These are phyloP conservation scores for Microbotryum saponariae DNA, from an alignment of 1,284 basidiomycete genomes.

Conservation along the genomic window DNA sequence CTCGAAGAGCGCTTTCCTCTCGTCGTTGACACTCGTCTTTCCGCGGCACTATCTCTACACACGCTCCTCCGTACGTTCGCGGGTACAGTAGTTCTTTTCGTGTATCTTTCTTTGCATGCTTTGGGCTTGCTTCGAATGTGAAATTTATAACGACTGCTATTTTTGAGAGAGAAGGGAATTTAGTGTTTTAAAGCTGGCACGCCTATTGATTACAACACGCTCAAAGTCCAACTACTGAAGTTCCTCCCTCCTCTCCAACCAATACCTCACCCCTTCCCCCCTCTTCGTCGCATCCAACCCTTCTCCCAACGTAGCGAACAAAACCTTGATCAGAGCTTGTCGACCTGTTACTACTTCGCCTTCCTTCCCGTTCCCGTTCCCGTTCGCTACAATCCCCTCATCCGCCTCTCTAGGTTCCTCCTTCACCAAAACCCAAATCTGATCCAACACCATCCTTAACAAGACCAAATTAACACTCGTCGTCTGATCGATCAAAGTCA, in stretches of 20 bases:
- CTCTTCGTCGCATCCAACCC: constrained; percentile 35
- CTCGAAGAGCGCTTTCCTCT: too few species aligned
- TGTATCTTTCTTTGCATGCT: too few species aligned
- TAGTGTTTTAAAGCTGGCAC: too few species aligned
- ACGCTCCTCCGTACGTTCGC: too few species aligned
- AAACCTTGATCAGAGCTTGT: constrained; percentile 23
- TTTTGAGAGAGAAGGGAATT: too few species aligned
- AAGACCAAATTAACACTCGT: constrained; percentile 25
- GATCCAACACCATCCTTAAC: constrained; percentile 15
- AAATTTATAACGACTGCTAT: too few species aligned
- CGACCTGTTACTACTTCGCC: background rate
- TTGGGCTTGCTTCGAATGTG: too few species aligned
- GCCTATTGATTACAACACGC: too few species aligned
- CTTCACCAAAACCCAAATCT: constrained; percentile 17
- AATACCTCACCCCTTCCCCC: constrained; percentile 31
- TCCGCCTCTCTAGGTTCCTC: constrained; percentile 10
- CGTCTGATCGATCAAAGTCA: constrained; percentile 30
- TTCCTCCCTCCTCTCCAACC: constrained; percentile 23
- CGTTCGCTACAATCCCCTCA: constrained; percentile 1
- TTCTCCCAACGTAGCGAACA: constrained; percentile 29
- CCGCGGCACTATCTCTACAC: too few species aligned
- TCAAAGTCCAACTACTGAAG: background rate
- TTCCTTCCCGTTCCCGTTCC: background rate
- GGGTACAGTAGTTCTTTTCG: too few species aligned
- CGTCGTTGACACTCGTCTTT: too few species aligned